A percentile compares a stretch with the other conserved stretches of the same genome.
Conservation (phyloP, 345 rosid genomes). For the Boechera retrofracta region DNA sequence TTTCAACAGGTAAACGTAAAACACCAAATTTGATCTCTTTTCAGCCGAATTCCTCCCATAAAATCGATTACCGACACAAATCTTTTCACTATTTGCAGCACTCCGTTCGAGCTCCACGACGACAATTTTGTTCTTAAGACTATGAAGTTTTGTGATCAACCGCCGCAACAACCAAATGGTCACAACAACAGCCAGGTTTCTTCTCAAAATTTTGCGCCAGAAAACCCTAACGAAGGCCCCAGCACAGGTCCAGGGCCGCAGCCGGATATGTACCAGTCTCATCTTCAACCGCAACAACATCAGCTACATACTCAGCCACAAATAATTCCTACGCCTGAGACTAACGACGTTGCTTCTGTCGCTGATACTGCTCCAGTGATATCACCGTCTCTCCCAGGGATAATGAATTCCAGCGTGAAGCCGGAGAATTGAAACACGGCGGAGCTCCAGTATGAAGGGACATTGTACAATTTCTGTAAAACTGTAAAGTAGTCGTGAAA, state of each 20-base stretch:
- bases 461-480: slow-evolving; percentile 60
- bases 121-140: slow-evolving; percentile 97
- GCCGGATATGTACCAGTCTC: slow-evolving; percentile 38
- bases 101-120: slow-evolving; percentile 99
- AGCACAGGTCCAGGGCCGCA: slow-evolving; percentile 55
- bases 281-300: slow-evolving; percentile 32
- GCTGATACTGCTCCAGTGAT: slow-evolving; percentile 43
- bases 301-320: slow-evolving; percentile 37
- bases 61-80: slow-evolving; percentile 6
- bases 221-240: slow-evolving; percentile 59
- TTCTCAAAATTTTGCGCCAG: slow-evolving; percentile 41
- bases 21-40: background rate
- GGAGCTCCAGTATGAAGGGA: slow-evolving; percentile 8
- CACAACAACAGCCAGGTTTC: slow-evolving; percentile 41
- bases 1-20: slow-evolving; percentile 76
- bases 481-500: slow-evolving; percentile 59
- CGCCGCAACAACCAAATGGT: slow-evolving; percentile 44
- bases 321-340: slow-evolving; percentile 48
- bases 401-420: slow-evolving; percentile 69
- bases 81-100: slow-evolving; percentile 54
- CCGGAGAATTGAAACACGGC: slow-evolving; percentile 61
- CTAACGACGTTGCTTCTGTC: slow-evolving; percentile 35
- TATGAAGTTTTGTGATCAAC: slow-evolving; percentile 77
- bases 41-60: background rate
- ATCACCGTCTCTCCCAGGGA: slow-evolving; percentile 70